Evolutionary conservation across 2,329 filamentous ascomycete species (phyloP).

Genomic region (Stagonosporopsis rhizophila): DNA sequence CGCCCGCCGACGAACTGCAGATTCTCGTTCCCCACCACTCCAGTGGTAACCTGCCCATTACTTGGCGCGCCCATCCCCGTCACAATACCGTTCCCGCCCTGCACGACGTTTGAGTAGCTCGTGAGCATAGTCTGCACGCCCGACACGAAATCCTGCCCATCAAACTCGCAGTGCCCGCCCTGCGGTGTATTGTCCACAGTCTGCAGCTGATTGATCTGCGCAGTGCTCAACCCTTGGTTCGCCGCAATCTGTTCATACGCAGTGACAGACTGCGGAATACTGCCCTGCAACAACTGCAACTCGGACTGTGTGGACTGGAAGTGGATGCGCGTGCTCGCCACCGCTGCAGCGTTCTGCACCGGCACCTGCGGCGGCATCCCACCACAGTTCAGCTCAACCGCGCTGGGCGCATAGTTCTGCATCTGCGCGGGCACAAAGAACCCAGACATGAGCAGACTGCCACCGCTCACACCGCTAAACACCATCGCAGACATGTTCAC

Average conservation of each 20-base stretch:
- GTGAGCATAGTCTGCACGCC: constrained; percentile 65
- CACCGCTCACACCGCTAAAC: constrained; percentile 66
- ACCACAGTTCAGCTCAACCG: constrained; percentile 65
- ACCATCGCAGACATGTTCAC: constrained; percentile 62
- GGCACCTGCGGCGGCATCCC: constrained; percentile 61
- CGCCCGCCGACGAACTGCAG: constrained; percentile 48
- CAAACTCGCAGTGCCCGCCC: constrained; percentile 67
- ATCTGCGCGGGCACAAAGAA: constrained; percentile 67
- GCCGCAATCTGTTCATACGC: constrained; percentile 61
- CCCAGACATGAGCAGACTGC: constrained; percentile 61
- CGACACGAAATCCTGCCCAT: constrained; percentile 61
- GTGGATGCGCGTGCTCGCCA: constrained; percentile 60
- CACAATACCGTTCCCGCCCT: constrained; percentile 60
- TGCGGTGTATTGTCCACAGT: constrained; percentile 64
- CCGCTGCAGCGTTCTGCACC: constrained; percentile 53
- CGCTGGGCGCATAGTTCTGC: constrained; percentile 58
- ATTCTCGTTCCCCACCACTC: constrained; percentile 59
- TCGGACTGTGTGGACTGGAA: constrained; percentile 64
- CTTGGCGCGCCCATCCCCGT: constrained; percentile 53
- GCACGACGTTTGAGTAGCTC: constrained; percentile 62
- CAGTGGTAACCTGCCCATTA: constrained; percentile 56
- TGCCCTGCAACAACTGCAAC: constrained; percentile 56
- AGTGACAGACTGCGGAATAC: constrained; percentile 59
- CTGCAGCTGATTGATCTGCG: constrained; percentile 60
- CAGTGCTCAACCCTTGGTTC: constrained; percentile 52